Conservation (phyloP, 495 filamentous ascomycete genomes). For the Podospora pseudoanserina region DNA sequence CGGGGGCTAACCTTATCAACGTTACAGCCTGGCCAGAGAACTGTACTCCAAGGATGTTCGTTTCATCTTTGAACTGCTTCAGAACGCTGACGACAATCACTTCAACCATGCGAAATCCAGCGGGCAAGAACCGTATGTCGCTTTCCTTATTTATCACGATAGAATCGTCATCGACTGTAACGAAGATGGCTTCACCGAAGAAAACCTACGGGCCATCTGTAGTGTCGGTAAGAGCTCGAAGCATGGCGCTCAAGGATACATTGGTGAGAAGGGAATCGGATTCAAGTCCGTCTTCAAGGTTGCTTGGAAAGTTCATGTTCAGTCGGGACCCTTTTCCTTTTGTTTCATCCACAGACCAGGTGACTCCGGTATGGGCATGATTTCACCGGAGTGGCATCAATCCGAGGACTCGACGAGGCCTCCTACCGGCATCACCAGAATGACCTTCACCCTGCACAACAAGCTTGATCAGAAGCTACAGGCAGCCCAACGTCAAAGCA, state of each 20-base stretch:
- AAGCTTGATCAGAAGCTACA: slow-evolving; percentile 15
- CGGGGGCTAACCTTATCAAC: background rate
- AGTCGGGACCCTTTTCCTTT: slow-evolving; percentile 47
- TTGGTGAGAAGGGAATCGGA: slow-evolving; percentile 51
- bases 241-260: slow-evolving; percentile 36
- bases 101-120: slow-evolving; percentile 15
- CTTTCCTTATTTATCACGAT: slow-evolving; percentile 31
- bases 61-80: slow-evolving; percentile 43
- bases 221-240: slow-evolving; percentile 40
- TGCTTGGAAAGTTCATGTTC: slow-evolving; percentile 45
- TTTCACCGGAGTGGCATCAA: slow-evolving; percentile 36
- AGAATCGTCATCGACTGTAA: slow-evolving; percentile 44
- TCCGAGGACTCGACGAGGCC: slow-evolving; percentile 2
- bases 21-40: slow-evolving; percentile 33
- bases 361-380: slow-evolving; percentile 44
- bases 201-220: slow-evolving; percentile 39
- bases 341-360: slow-evolving; percentile 32
- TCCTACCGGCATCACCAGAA: slow-evolving; percentile 26
- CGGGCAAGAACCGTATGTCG: slow-evolving; percentile 29
- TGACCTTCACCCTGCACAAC: slow-evolving; percentile 35
- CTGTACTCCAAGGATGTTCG: slow-evolving; percentile 37
- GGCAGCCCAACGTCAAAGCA: slow-evolving; percentile 20
- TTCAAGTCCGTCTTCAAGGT: slow-evolving; percentile 54
- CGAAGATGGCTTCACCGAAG: slow-evolving; percentile 43
- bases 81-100: slow-evolving; percentile 44